Conservation (phyloP, 257 asterid genomes). For the Nicotiana undulata region DNA sequence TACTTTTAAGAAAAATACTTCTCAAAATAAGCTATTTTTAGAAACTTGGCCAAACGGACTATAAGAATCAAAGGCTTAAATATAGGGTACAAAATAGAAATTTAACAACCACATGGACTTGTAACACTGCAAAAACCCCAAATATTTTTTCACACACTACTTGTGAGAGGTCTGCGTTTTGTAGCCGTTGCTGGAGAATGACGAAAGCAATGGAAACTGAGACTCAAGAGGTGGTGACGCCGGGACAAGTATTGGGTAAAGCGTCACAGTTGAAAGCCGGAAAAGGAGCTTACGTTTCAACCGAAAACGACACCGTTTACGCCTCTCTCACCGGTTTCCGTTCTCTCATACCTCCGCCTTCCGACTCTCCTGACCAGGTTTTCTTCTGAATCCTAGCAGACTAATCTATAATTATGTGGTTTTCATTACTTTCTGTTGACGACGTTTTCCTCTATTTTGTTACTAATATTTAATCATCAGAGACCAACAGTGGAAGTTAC, state of each 20-base stretch:
- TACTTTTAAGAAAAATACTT: too few relatives aligned
- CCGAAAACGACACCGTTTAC: constrained; percentile 42
- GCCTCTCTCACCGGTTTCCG: constrained; percentile 83
- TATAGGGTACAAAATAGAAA: too few relatives aligned
- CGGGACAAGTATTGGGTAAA: constrained; percentile 82
- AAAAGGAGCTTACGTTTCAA: constrained; percentile 60
- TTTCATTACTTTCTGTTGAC: not conserved
- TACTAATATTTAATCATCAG: constrained; percentile 27
- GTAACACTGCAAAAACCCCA: too few relatives aligned
- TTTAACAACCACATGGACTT: too few relatives aligned
- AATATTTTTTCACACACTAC: too few relatives aligned
- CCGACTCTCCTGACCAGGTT: constrained; percentile 54
- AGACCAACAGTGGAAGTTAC: constrained; percentile 75
- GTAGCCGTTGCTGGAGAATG: too few relatives aligned
- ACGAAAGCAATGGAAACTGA: constrained; percentile 18
- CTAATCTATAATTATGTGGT: not conserved
- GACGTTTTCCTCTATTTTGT: constrained; percentile 13
- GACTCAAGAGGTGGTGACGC: constrained; percentile 49
- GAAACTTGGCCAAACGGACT: too few relatives aligned
- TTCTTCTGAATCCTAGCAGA: not conserved
- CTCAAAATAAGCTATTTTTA: too few relatives aligned
- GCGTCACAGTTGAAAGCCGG: constrained; percentile 65
- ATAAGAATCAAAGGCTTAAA: too few relatives aligned
- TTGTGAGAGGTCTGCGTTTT: too few relatives aligned
- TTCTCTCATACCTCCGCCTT: constrained; percentile 39